These are phyloP conservation scores for Senna siamea DNA, from an alignment of 306 rosid genomes.

Conservation along the genomic window DNA sequence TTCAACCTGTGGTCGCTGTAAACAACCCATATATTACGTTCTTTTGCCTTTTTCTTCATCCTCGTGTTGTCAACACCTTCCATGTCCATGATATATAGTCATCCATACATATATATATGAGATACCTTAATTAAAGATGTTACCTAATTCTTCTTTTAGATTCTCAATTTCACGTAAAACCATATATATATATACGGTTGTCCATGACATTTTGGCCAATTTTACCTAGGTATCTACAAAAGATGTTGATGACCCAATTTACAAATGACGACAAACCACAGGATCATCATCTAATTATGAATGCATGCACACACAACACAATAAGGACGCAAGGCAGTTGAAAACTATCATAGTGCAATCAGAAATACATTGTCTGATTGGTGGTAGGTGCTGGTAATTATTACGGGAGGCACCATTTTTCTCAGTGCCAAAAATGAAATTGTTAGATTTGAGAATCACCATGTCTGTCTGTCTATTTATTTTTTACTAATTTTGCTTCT, in stretches of 20 bases:
- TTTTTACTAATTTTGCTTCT: no score
- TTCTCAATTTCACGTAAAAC: slow-evolving; percentile 19
- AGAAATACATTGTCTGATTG: slow-evolving; percentile 27
- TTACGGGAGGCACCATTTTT: slow-evolving; percentile 21
- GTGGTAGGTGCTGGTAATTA: slow-evolving; percentile 36
- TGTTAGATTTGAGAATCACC: no score
- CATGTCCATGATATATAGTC: no score
- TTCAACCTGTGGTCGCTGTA: slow-evolving; percentile 22
- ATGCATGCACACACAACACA: background rate
- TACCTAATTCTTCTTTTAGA: background rate
- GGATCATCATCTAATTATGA: background rate
- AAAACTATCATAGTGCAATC: slow-evolving; percentile 25
- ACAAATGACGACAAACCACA: no score
- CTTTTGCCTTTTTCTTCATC: slow-evolving; percentile 29
- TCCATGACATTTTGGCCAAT: slow-evolving; percentile 21
- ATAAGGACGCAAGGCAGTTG: slow-evolving; percentile 2
- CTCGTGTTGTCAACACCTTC: background rate
- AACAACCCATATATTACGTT: background rate
- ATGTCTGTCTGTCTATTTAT: no score
- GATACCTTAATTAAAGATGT: no score
- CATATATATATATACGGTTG: background rate
- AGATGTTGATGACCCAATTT: no score
- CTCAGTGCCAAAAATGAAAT: slow-evolving; percentile 11
- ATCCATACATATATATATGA: no score
- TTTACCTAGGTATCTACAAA: no score